phyloP scores from a whole-genome alignment of 805 yeast species.

The Metschnikowia amazonensis region DNA sequence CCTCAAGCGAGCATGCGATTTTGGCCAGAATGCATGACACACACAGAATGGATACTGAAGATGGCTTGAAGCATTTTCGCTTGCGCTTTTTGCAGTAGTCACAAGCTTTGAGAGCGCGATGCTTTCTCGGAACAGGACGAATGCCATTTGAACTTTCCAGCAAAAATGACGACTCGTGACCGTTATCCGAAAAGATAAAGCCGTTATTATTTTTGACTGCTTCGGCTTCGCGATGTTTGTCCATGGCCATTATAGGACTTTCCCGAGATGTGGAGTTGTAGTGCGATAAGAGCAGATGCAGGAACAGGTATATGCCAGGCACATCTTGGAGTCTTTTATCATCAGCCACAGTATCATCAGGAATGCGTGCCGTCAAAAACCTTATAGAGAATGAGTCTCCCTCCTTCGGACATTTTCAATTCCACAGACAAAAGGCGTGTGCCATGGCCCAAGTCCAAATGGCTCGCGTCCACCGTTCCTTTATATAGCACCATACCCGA shows the following conservation, averaged over 20 bases:
- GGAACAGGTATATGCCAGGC: background rate
- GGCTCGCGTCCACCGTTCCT: conserved; percentile 32
- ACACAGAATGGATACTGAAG: conserved; percentile 45
- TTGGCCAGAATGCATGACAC: conserved; percentile 55
- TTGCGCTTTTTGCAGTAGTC: conserved; percentile 52
- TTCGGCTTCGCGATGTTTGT: background rate
- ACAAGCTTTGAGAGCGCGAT: conserved; percentile 52
- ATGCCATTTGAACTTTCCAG: background rate
- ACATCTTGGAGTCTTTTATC: background rate
- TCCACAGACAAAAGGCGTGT: conserved; percentile 25
- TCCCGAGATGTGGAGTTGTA: background rate
- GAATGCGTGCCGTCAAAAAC: background rate
- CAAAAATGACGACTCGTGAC: no score
- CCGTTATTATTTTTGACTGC: background rate
- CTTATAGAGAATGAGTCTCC: conserved; percentile 2
- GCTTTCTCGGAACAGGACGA: conserved; percentile 5
- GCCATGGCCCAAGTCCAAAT: conserved; percentile 30
- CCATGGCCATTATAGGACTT: background rate
- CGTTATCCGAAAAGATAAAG: background rate
- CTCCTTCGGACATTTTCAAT: conserved; percentile 13
- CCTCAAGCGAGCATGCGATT: conserved; percentile 49
- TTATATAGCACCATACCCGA: conserved; percentile 22
- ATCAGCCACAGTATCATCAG: background rate
- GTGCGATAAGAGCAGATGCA: conserved; percentile 2
- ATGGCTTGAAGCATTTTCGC: conserved; percentile 59